A percentile compares a stretch with the other conserved stretches of the same genome.
Conservation (phyloP, 192 early-diverging fungal genomes). For the Dispira simplex region DNA sequence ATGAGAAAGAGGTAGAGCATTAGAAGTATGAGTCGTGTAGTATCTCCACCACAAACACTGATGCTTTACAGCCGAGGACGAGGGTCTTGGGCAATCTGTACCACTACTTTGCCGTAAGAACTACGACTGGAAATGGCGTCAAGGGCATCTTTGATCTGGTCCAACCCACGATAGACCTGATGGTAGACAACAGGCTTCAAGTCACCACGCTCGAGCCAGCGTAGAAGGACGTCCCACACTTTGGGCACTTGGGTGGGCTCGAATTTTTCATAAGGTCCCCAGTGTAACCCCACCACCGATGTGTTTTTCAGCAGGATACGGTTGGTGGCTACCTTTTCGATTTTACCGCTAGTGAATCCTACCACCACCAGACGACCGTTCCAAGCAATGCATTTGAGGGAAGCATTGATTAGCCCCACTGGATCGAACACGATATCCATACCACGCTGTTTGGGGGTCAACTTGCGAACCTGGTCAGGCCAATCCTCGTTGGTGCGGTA, state of each 20-base stretch:
- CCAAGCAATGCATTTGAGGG: conserved; percentile 48
- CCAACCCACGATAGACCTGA: conserved; percentile 47
- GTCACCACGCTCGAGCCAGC: conserved; percentile 33
- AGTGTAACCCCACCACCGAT: conserved; percentile 55
- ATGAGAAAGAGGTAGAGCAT: no score
- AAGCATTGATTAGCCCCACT: conserved; percentile 50
- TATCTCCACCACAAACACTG: no score
- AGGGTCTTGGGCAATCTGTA: conserved; percentile 17
- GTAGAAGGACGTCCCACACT: conserved; percentile 55
- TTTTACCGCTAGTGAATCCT: conserved; percentile 63
- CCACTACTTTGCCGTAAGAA: conserved; percentile 72
- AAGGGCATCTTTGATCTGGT: conserved; percentile 44
- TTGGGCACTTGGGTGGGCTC: conserved; percentile 38
- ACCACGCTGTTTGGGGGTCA: conserved; percentile 50
- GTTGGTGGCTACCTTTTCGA: conserved; percentile 69
- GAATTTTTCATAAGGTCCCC: conserved; percentile 48
- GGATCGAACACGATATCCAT: conserved; percentile 75
- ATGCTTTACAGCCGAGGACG: conserved; percentile 10
- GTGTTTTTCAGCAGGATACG: conserved; percentile 72
- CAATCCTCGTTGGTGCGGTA: conserved; percentile 59
- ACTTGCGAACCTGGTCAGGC: conserved; percentile 37
- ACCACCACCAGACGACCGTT: conserved; percentile 76
- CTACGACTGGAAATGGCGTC: conserved; percentile 48
- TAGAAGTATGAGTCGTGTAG: no score
- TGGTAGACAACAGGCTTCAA: conserved; percentile 47